These are phyloP conservation scores for Coprinellus aureogranulatus DNA, from an alignment of 768 basidiomycete genomes.

Conservation along the genomic window DNA sequence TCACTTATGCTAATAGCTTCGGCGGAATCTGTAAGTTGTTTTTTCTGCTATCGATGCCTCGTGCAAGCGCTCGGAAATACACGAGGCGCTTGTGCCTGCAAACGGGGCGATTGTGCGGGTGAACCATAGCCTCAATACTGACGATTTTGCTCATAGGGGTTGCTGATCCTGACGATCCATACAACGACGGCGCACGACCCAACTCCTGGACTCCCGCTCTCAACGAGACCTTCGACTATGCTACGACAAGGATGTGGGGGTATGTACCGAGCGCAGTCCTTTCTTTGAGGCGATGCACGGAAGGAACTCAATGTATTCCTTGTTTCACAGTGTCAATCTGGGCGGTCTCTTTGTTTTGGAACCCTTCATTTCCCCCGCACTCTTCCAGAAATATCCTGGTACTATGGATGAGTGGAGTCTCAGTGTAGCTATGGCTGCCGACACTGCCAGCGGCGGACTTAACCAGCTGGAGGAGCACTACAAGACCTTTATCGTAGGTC, in stretches of 20 bases:
- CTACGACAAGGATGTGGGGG: constrained; percentile 61
- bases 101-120: background rate
- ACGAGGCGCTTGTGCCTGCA: background rate
- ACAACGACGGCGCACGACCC: constrained; percentile 68
- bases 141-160: constrained; percentile 44
- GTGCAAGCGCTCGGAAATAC: background rate
- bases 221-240: constrained; percentile 72
- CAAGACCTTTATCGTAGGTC: constrained; percentile 74
- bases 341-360: constrained; percentile 78
- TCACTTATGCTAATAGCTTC: constrained; percentile 76
- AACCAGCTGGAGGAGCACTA: constrained; percentile 76
- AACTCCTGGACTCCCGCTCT: constrained; percentile 82
- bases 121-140: constrained; percentile 1
- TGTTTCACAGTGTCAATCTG: constrained; percentile 59
- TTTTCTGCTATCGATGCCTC: background rate
- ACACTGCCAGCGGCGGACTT: constrained; percentile 46
- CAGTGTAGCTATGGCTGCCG: constrained; percentile 59
- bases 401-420: constrained; percentile 76
- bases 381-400: constrained; percentile 64
- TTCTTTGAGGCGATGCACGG: background rate
- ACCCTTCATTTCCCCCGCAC: constrained; percentile 64
- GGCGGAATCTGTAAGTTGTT: constrained; percentile 65
- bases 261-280: constrained; percentile 23
- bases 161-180: constrained; percentile 67
- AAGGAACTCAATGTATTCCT: background rate